Base-by-base conservation (phyloP, 495 filamentous ascomycete genomes). In the Hypoxylon fuscum region DNA sequence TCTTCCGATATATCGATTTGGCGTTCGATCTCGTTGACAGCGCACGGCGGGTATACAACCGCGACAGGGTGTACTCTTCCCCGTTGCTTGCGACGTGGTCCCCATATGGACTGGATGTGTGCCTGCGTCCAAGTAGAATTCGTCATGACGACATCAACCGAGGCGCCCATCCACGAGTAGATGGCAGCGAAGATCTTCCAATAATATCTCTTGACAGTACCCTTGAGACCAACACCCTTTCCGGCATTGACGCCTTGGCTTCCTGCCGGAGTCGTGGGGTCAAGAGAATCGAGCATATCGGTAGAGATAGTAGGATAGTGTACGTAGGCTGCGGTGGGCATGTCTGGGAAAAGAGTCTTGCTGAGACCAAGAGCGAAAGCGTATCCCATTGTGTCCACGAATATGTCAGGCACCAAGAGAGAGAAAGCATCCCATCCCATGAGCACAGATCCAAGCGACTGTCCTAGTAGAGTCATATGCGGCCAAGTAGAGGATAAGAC, bases 291-390 rank as follows among this genome's bases (percentile, higher is more conserved):
- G 5, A 98, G 87, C 95, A 98, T 98, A 73, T 98, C 96, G 27
- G 94, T 98, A 4, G 93, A 97, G 42, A 98, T 98, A 41, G 95
- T 97, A 5, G 95, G 95, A 71, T 97, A 98, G 74, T 98, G 95
- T 1, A 98, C 93, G 69, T 98, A 98, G 11, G 95, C 95, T 29
- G 83, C 91, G 1, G 91, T 96, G 2, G 96, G 93, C 15, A 97
- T 85, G 11, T 76, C 71, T 1, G 83, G 88, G 75, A 98, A 97
- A 17, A 97, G 82, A 41, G 87, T 82, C 68, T 94, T 96, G 76
- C 82, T 87, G 10, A 96, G 77, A 3, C 90, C 91, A 9, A 96
- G 81, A 1, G 90, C 83, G 72, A 98, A 98, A 17, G 94, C 91
- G 72, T 98, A 98, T 63, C 95, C 95, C 93, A 98, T 97, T 5